A percentile compares a stretch with the other conserved stretches of the same genome.
These are phyloP conservation scores for Danielia oregonensis DNA, from an alignment of 805 yeast species.

Conservation along the genomic window DNA sequence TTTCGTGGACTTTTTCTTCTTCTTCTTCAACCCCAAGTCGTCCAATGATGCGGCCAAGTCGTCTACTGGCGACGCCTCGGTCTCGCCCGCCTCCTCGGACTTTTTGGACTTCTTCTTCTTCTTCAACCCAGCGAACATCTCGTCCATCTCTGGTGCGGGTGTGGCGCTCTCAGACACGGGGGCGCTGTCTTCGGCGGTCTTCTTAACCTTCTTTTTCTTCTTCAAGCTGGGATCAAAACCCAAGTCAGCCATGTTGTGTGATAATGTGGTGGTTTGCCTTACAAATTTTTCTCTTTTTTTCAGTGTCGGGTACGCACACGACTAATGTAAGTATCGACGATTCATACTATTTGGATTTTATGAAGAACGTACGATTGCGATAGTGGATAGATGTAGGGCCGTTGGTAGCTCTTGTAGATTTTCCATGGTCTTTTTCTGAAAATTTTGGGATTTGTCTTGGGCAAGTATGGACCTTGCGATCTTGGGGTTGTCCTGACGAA, in stretches of 20 bases:
- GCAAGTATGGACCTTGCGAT: no score
- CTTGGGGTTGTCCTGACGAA: no score
- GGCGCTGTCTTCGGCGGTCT: constrained; percentile 42
- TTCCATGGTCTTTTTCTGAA: no score
- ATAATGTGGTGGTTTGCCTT: constrained; percentile 1
- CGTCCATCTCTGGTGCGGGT: constrained; percentile 43
- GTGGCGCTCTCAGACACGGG: constrained; percentile 31
- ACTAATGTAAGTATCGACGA: no score
- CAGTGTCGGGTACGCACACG: constrained; percentile 6
- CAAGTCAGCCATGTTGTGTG: constrained; percentile 40
- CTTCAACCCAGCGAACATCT: constrained; percentile 68
- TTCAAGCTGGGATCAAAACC: constrained; percentile 75
- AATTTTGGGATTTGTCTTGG: no score
- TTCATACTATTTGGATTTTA: no score
- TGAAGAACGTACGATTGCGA: no score
- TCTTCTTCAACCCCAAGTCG: constrained; percentile 55
- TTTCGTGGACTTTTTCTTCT: constrained; percentile 67
- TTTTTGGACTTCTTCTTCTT: constrained; percentile 45
- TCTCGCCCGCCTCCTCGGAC: constrained; percentile 13
- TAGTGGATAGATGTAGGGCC: no score
- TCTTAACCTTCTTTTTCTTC: constrained; percentile 79
- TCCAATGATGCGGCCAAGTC: constrained; percentile 36
- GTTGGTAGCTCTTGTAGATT: no score
- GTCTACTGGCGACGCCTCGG: constrained; percentile 21
- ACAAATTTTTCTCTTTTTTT: constrained; percentile 2